Percentiles rank a stretch among this genome's conserved stretches.
These are phyloP conservation scores for Paraconiothyrium brasiliense DNA, from an alignment of 2,329 filamentous ascomycete genomes.

Conservation along the genomic window DNA sequence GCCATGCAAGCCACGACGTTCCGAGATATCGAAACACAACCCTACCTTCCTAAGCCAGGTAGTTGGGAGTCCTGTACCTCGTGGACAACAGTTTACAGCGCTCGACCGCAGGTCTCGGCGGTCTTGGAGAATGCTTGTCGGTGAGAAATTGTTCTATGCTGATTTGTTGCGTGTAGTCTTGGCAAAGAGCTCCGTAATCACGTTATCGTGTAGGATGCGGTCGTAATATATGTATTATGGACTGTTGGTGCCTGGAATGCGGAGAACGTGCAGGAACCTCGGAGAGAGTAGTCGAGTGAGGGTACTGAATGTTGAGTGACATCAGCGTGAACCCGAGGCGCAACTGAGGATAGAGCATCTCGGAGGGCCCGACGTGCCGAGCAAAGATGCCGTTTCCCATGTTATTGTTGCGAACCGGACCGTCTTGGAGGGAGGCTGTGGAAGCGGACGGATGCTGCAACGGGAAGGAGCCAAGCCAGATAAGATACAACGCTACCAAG, in stretches of 20 bases:
- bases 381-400: not conserved
- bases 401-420: not conserved
- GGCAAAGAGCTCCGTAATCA: slow-evolving; percentile 11
- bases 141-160: not conserved
- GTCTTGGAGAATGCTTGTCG: slow-evolving; percentile 20
- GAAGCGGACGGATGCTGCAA: slow-evolving; percentile 5
- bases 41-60: slow-evolving; percentile 47
- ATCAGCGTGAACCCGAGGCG: not conserved
- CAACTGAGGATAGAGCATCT: not conserved
- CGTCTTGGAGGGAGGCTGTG: slow-evolving; percentile 11
- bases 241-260: not conserved
- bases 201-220: not conserved
- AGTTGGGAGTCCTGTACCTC: slow-evolving; percentile 8
- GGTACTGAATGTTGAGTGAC: not conserved
- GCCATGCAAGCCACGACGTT: slow-evolving; percentile 17
- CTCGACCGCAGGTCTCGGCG: slow-evolving; percentile 10
- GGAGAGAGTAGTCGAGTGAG: not conserved
- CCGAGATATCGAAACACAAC: slow-evolving; percentile 27
- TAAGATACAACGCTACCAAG: slow-evolving; percentile 7
- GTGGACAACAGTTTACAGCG: not conserved
- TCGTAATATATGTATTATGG: not conserved
- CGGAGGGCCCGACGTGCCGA: not conserved
- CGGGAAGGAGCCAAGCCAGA: slow-evolving; percentile 20
- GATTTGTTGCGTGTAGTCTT: slow-evolving; percentile 8
- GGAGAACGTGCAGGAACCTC: not conserved